Percentiles rank a stretch among this genome's conserved stretches.
Conservation (phyloP, 108 stramenopile species). For the Epipyxis sp. region DNA sequence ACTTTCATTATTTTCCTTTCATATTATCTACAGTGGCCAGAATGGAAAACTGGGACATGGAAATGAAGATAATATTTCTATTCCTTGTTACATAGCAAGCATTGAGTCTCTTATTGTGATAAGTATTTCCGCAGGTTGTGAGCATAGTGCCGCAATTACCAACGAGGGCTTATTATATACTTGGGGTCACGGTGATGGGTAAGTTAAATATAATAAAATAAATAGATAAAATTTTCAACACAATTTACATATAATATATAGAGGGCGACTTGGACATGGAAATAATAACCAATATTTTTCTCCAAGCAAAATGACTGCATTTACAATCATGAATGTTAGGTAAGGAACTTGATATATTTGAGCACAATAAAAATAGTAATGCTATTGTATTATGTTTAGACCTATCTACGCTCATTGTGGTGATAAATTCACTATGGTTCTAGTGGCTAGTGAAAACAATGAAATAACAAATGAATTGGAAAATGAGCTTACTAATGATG, state of each 20-base stretch:
- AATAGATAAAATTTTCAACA: no score
- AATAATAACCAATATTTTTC: background rate
- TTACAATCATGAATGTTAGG: background rate
- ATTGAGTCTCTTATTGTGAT: background rate
- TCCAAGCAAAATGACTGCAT: background rate
- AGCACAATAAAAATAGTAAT: no score
- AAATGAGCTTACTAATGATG: no score
- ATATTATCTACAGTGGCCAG: no score
- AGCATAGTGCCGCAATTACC: conserved; percentile 31
- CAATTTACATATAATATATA: no score
- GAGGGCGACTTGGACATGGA: conserved; percentile 34
- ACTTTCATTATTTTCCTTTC: no score
- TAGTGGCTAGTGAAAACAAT: no score
- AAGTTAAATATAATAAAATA: no score
- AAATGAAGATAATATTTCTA: conserved; percentile 32
- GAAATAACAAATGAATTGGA: no score
- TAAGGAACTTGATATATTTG: no score
- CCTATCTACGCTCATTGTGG: conserved; percentile 17
- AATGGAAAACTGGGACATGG: conserved; percentile 53
- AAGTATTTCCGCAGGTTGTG: conserved; percentile 34
- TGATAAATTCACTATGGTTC: conserved; percentile 37
- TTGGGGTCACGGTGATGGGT: conserved; percentile 36
- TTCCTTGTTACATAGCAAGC: background rate
- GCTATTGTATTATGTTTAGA: no score
- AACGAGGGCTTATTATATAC: conserved; percentile 25